Conservation (phyloP, 345 rosid genomes). For the Citrus glauca region DNA sequence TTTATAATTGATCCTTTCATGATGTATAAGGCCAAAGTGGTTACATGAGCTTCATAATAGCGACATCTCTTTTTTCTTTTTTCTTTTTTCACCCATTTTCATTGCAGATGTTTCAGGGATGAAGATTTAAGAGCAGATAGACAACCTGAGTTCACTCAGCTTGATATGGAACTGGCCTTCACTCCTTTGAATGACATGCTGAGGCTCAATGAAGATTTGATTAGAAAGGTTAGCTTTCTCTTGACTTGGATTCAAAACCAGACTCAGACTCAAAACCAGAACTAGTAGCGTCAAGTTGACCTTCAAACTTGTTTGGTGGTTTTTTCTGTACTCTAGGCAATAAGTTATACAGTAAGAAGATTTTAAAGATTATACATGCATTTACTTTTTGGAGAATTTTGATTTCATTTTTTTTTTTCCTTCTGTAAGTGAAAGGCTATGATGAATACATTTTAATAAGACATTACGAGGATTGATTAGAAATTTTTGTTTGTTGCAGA, state of each 20-base stretch:
- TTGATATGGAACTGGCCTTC: conserved; percentile 95
- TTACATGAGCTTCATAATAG: background rate
- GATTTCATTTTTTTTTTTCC: background rate
- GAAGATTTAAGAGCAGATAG: conserved; percentile 98
- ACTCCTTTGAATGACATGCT: conserved; percentile 87
- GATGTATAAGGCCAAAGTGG: background rate
- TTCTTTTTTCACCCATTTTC: background rate
- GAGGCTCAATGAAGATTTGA: conserved; percentile 85
- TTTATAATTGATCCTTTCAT: background rate
- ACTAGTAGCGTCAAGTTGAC: background rate
- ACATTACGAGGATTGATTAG: background rate
- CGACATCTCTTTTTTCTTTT: background rate
- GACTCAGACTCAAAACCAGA: background rate
- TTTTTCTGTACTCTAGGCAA: background rate
- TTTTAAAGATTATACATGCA: background rate
- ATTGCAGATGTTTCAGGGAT: conserved; percentile 88
- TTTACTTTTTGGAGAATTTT: conserved; percentile 9
- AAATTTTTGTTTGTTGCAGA: conserved; percentile 41
- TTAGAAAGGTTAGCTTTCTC: conserved; percentile 60
- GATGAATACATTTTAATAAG: background rate
- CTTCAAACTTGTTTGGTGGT: background rate
- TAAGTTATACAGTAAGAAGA: background rate
- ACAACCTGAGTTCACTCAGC: conserved; percentile 98
- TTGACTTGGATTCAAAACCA: background rate
- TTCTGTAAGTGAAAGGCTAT: too few relatives aligned